These are phyloP conservation scores for Ophiostoma piceae DNA, from an alignment of 2,329 filamentous ascomycete species.

Conservation along the genomic window DNA sequence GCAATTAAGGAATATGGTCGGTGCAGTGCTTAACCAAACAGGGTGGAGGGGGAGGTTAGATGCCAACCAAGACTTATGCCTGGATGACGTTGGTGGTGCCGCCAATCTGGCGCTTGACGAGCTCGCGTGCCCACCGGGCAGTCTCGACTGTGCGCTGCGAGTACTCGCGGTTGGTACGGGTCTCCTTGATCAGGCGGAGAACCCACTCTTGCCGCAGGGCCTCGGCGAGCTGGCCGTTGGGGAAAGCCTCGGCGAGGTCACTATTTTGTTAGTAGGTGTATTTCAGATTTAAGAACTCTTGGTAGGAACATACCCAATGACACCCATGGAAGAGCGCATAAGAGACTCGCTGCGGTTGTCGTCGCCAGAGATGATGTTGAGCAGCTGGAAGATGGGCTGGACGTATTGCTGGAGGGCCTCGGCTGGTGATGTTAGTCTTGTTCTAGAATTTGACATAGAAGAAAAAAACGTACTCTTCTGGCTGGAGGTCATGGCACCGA, in stretches of 20 bases:
- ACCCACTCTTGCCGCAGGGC: slow-evolving; percentile 91
- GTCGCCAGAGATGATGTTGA: slow-evolving; percentile 75
- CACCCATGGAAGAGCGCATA: slow-evolving; percentile 92
- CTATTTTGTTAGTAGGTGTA: slow-evolving; percentile 42
- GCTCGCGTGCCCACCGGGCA: slow-evolving; percentile 93
- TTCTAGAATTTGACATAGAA: no score
- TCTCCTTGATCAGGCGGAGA: slow-evolving; percentile 83
- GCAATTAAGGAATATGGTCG: slow-evolving; percentile 10
- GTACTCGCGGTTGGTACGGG: slow-evolving; percentile 83
- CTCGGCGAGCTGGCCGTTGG: slow-evolving; percentile 75
- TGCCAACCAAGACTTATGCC: slow-evolving; percentile 33
- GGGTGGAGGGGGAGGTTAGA: not conserved
- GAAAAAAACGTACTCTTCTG: slow-evolving; percentile 58
- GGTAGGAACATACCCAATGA: slow-evolving; percentile 69
- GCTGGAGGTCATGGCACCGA: slow-evolving; percentile 84
- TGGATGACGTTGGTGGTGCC: slow-evolving; percentile 49
- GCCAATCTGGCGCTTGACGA: slow-evolving; percentile 84
- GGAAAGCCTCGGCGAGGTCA: slow-evolving; percentile 91
- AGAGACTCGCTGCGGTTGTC: slow-evolving; percentile 85
- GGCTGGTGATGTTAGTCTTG: slow-evolving; percentile 42
- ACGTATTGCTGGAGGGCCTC: slow-evolving; percentile 70
- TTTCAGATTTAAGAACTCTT: not conserved
- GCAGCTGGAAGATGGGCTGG: slow-evolving; percentile 77
- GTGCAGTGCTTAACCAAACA: slow-evolving; percentile 16
- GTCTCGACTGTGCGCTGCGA: slow-evolving; percentile 81